Conservation (phyloP, 2,329 filamentous ascomycete species). For the Gyromitra esculenta region DNA sequence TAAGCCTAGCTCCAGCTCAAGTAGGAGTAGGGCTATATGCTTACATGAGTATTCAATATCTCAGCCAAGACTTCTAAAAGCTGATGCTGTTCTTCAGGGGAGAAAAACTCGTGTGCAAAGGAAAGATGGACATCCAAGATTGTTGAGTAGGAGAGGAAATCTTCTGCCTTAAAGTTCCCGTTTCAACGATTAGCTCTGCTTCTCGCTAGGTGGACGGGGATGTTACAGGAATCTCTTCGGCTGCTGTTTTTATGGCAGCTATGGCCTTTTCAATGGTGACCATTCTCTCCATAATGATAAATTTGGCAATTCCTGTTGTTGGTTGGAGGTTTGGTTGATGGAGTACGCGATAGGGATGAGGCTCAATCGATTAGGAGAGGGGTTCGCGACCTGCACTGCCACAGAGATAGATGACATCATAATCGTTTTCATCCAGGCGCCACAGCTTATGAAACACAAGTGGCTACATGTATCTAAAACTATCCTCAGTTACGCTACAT, state of each 20-base stretch:
- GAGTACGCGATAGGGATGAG: conserved; percentile 36
- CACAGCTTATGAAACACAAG: conserved; percentile 5
- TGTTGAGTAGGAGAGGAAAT: conserved; percentile 55
- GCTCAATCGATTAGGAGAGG: conserved; percentile 46
- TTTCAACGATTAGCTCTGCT: conserved; percentile 19
- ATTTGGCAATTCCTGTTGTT: neutral
- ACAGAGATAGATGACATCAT: conserved; percentile 7
- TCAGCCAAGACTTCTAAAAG: conserved; percentile 50
- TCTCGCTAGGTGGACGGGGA: neutral
- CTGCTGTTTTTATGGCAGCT: conserved; percentile 53
- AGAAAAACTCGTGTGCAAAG: conserved; percentile 53
- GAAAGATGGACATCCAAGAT: conserved; percentile 56
- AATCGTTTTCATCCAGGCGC: neutral
- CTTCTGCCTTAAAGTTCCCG: conserved; percentile 48
- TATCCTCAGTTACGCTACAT: neutral
- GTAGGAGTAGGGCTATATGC: neutral
- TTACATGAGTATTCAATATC: conserved; percentile 52
- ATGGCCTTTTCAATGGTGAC: conserved; percentile 55
- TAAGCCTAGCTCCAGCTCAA: conserved; percentile 19
- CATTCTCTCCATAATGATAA: conserved; percentile 42
- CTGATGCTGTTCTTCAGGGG: conserved; percentile 51
- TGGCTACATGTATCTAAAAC: neutral
- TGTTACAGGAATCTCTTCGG: conserved; percentile 55
- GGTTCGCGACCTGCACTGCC: conserved; percentile 33
- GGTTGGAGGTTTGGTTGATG: conserved; percentile 9